Evolutionary conservation across 2,329 filamentous ascomycete genomes (phyloP), one percentile per base, ranked within the genome.

Genomic region (Huntiella savannae): DNA sequence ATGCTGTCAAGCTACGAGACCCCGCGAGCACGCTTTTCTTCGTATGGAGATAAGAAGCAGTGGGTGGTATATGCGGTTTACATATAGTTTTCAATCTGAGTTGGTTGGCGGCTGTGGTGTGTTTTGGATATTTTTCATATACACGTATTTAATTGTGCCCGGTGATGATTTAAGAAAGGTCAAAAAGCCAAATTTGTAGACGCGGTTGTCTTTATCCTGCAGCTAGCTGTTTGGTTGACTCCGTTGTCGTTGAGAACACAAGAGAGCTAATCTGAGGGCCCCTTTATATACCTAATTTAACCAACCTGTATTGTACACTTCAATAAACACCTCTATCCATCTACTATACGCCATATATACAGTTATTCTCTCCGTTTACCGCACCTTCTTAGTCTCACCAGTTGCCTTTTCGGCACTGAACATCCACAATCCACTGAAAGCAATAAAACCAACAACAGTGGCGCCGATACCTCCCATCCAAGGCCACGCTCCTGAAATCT

Each of bases 381-480:
- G 64, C 37, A 57, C 64, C 65, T 70, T 71, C 63, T 70, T 71
- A 2, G 49, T 54, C 36, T 53, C 56, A 33, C 54, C 52, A 15
- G 56, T 54, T 48, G 55, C 55, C 2, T 59, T 56, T 2, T 72
- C 71, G 57, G 66, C 66, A 56, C 70, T 74, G 57, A 71, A 98
- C 62, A 98, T 68, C 91, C 91, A 98, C 33, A 96, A 57, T 11
- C 77, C 75, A 45, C 86, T 82, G 63, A 98, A 96, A 0, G 68
- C 75, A 52, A 96, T 53, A 73, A 87, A 98, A 5, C 86, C 91
- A 8, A 68, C 69, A 47, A 94, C 73, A 2, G 92, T 94, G 43
- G 79, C 79, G 59, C 74, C 82, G 50, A 96, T 82, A 50, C 91
- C 88, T 0, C 79, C 72, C 58, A 98, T 83, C 84, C 88, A 96